Evolutionary conservation across 306 rosid species (phyloP), one percentile per base, ranked within the genome.

Genomic region (Lathyrus aphaca): DNA sequence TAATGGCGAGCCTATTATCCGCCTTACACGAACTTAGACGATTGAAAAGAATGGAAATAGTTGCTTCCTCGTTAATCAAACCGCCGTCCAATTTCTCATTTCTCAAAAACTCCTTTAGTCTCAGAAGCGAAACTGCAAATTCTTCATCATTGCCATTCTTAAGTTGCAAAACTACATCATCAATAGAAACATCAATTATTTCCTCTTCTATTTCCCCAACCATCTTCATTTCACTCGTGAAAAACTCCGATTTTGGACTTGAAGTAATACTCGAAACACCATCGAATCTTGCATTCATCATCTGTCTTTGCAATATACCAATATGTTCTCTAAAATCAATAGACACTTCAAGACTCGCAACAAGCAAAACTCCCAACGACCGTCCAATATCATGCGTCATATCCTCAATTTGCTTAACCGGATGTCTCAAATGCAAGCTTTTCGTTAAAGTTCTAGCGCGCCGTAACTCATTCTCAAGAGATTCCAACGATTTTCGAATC

Each of bases 101-200:
- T 9, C 59, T 77, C 32, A 85, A 44, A 70, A 81, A 83, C 70
- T 82, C 91, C 62, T 84, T 86, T 45, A 92, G 72, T 51, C 80
- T 84, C 64, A 69, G 37, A 71, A 83, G 74, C 38, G 92, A 86
- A 80, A 57, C 71, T 46, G 78, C 82, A 51, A 92, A 71, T 73
- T 88, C 91, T 75, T 83, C 84, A 69, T 88, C 96, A 76, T 79
- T 74, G 38, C 96, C 96, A 79, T 48, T 84, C 86, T 86, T 92
- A 23, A 92, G 85, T 32, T 83, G 84, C 82, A 83, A 53, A 66
- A 80, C 75, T 66, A 86, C 82, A 62, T 92, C 96, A 19, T 68
- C 84, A 32, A 79, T 55, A 63, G 79, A 72, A 35, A 83, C 68
- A 68, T 78, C 55, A 43, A 77, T 53, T 58, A 39, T 62, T 73